Conservation (phyloP, 2,329 filamentous ascomycete genomes). For the Fusarium compactum region DNA sequence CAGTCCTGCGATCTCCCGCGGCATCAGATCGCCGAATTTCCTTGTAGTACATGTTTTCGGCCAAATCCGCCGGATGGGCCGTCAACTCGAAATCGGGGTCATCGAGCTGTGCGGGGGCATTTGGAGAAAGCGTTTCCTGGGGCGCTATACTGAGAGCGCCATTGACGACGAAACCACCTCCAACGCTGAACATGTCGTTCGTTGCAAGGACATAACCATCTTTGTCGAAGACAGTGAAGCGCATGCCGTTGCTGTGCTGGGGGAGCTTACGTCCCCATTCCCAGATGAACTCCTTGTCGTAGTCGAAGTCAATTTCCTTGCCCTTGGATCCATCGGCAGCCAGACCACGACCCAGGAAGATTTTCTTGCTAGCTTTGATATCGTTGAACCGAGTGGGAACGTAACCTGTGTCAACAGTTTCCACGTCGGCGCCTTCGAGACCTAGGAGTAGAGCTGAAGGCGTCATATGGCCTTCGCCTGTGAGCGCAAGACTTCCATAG, state of each 20-base stretch:
- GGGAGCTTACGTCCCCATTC: conserved; percentile 65
- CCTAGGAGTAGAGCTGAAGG: conserved; percentile 62
- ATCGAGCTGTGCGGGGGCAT: conserved; percentile 24
- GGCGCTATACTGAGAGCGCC: conserved; percentile 60
- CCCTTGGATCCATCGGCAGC: conserved; percentile 51
- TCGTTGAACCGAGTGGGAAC: conserved; percentile 60
- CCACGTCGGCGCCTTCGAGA: conserved; percentile 63
- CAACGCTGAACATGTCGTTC: conserved; percentile 65
- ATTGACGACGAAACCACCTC: conserved; percentile 65
- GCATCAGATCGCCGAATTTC: conserved; percentile 62
- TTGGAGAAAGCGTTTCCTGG: conserved; percentile 33
- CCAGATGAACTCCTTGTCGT: conserved; percentile 62
- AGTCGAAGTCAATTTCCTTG: conserved; percentile 62
- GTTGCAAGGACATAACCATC: conserved; percentile 61
- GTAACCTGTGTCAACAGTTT: conserved; percentile 62
- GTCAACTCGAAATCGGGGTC: conserved; percentile 19
- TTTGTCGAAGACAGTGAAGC: conserved; percentile 62
- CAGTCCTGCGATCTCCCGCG: conserved; percentile 59
- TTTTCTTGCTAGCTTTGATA: conserved; percentile 60
- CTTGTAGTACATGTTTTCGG: conserved; percentile 66
- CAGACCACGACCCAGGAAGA: conserved; percentile 58
- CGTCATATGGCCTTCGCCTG: conserved; percentile 65
- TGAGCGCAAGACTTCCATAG: conserved; percentile 64
- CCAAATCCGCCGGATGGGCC: conserved; percentile 60
- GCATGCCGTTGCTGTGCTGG: conserved; percentile 65